Base-by-base conservation (phyloP, 2,329 filamentous ascomycete genomes). In the Ascocoryne sarcoides region DNA sequence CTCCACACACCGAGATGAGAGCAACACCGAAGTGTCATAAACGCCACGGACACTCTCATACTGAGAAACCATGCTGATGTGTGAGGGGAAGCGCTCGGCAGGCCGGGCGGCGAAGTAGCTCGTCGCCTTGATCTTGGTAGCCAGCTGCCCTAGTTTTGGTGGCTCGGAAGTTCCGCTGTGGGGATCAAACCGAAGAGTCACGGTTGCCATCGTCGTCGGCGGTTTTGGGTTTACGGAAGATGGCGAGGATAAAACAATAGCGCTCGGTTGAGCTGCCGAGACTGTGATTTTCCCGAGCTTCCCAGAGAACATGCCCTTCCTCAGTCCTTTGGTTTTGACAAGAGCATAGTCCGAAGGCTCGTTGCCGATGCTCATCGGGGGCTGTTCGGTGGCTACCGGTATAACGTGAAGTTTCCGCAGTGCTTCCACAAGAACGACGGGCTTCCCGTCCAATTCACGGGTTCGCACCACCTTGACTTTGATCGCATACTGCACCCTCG, bases 291-390 rank as follows among this genome's bases (percentile, higher is more conserved):
- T 54, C 32, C 58, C 58, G 2, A 60, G 43, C 36, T 55, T 58
- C 9, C 58, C 57, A 17, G 55, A 58, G 34, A 60, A 60, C 19
- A 60, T 41, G 2, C 57, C 56, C 32, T 60, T 58, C 36, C 49
- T 53, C 20, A 60, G 42, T 1, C 44, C 38, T 37, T 60, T 60
- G 8, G 52, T 48, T 30, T 52, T 54, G 0, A 47, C 48, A 8
- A 60, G 45, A 8, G 42, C 29, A 29, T 53, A 60, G 15, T 58
- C 40, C 21, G 46, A 38, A 12, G 51, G 49, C 14, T 38, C 38
- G 7, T 19, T 30, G 7, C 32, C 39, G 14, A 60, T 44, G 36
- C 41, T 56, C 44, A 60, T 44, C 2, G 58, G 58, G 10, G 57
- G 53, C 21, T 51, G 49, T 36, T 59, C 58, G 3, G 44, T 16